These are phyloP conservation scores for Daedaleopsis nitida DNA, from an alignment of 768 basidiomycete genomes.

Conservation along the genomic window DNA sequence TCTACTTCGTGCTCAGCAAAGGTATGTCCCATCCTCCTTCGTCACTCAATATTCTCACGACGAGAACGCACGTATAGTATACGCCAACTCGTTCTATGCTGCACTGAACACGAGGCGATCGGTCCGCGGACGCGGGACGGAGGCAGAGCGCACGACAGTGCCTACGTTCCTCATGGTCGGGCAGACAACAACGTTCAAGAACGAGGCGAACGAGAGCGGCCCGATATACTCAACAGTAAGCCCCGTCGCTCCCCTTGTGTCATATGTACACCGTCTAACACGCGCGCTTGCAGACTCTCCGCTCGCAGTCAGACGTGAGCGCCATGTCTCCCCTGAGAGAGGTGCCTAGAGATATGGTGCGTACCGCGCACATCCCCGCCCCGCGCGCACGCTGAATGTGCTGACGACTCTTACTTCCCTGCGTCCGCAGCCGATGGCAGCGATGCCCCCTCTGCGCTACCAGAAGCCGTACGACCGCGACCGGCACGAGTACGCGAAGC, in stretches of 20 bases:
- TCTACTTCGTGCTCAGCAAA: slow-evolving; percentile 70
- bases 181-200: slow-evolving; percentile 22
- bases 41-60: background rate
- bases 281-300: background rate
- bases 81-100: slow-evolving; percentile 64
- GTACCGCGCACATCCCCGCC: background rate
- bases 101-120: slow-evolving; percentile 67
- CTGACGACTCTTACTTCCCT: background rate
- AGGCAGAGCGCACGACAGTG: slow-evolving; percentile 34
- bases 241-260: background rate
- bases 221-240: slow-evolving; percentile 16
- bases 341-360: slow-evolving; percentile 14
- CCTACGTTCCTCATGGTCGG: slow-evolving; percentile 33
- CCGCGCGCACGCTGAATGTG: background rate
- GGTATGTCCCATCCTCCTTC: slow-evolving; percentile 38
- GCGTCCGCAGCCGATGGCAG: slow-evolving; percentile 3
- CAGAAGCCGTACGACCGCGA: slow-evolving; percentile 4
- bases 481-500: background rate
- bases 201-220: slow-evolving; percentile 13
- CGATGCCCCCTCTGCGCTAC: slow-evolving; percentile 10
- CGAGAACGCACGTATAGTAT: slow-evolving; percentile 40
- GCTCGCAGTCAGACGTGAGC: slow-evolving; percentile 2
- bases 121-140: slow-evolving; percentile 57
- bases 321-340: slow-evolving; percentile 10
- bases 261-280: background rate